Evolutionary conservation across 441 rosid genomes (phyloP), one percentile per base, ranked within the genome.

Genomic region (Breynia disticha): DNA sequence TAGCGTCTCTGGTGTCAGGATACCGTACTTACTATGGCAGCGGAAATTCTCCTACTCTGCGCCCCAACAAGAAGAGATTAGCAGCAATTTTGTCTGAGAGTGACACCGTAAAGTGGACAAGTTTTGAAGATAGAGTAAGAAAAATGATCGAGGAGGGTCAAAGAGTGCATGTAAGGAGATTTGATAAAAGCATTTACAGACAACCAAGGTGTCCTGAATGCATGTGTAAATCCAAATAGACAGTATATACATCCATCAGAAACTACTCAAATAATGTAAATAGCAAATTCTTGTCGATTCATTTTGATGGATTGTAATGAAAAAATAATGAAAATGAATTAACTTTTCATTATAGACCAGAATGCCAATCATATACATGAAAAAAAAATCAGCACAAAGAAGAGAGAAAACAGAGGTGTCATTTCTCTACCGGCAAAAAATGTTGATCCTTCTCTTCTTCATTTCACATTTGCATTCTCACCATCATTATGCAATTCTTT

Each of bases 1-100:
- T 93, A 47, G 81, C 97, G 0, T 93, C 95, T 15, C 62, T 88
- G 52, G 98, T 86, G 16, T 80, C 97, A 45, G 97, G 97, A 59
- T 84, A 75, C 67, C 71, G 93, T 57, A 81, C 90, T 35, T 93
- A 93, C 77, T 84, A 81, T 6, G 95, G 97, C 0, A 71, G 62
- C n/a, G 83, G 83, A 4, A 73, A 59, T 0, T 81, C 97, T 19
- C 93, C 95, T 21, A 81, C 76, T 16, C 46, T 93, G 76, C 72
- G 89, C 48, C 99, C 97, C 41, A 81, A 83, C 83, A 93, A 93
- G 84, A 86, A 79, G 75, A 86, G 90, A 76, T 68, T 93, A 48
- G 97, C 97, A 0, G 74, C 90, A 21, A 79, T 89, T 66, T 79
- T 88, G 73, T 71, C 81, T 0, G 73, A 72, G 55, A 88, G 72